Evolutionary conservation across 1,139 yeast genomes (phyloP).

Genomic region (Kluyveromyces sp.): DNA sequence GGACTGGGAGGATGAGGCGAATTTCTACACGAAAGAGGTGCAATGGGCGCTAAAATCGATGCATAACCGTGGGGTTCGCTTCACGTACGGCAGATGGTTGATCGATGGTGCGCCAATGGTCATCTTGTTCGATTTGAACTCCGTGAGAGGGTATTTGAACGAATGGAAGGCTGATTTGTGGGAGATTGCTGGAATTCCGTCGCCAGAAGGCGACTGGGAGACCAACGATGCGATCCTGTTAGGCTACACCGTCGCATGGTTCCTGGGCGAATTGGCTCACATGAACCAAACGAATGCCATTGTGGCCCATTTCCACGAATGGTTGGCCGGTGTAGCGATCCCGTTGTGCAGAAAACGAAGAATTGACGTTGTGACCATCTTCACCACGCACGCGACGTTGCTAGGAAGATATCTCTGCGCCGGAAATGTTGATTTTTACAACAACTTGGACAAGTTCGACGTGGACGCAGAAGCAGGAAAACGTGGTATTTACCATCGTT

Average conservation of each 20-base stretch:
- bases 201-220: constrained; percentile 83
- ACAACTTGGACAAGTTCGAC: constrained; percentile 82
- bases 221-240: constrained; percentile 86
- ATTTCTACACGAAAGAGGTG: constrained; percentile 25
- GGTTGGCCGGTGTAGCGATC: constrained; percentile 95
- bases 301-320: constrained; percentile 92
- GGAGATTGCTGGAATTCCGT: constrained; percentile 86
- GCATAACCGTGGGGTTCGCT: constrained; percentile 71
- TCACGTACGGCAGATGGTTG: constrained; percentile 92
- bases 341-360: constrained; percentile 89
- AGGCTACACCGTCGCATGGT: constrained; percentile 96
- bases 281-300: constrained; percentile 82
- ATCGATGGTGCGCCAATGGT: constrained; percentile 97
- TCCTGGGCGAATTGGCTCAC: constrained; percentile 83
- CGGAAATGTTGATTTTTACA: constrained; percentile 75
- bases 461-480: constrained; percentile 98
- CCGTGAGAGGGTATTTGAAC: constrained; percentile 58
- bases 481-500: constrained; percentile 93
- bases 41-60: constrained; percentile 44
- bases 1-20: constrained; percentile 54
- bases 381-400: constrained; percentile 95
- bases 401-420: constrained; percentile 95
- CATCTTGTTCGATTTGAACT: constrained; percentile 73
- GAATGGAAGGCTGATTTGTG: constrained; percentile 96
- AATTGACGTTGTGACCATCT: constrained; percentile 89